Conservation (phyloP, 83 land plant genomes). For the Picea abies region DNA sequence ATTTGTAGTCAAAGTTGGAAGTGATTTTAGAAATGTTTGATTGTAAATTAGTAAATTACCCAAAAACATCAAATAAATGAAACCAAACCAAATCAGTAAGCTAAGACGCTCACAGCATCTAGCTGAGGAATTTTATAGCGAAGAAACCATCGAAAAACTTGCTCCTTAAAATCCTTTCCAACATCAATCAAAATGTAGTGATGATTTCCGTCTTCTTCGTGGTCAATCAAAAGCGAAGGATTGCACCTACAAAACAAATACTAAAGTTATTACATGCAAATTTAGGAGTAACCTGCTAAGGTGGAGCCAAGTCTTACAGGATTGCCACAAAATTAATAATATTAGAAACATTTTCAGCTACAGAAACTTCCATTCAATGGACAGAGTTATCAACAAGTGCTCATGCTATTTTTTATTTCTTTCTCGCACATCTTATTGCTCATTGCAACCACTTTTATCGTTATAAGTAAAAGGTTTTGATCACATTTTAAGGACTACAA, state of each 20-base stretch:
- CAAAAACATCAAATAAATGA: background rate
- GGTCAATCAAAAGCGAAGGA: slow-evolving; percentile 68
- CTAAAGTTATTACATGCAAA: background rate
- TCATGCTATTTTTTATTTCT: background rate
- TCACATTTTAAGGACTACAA: no score
- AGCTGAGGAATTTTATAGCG: slow-evolving; percentile 58
- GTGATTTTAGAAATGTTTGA: background rate
- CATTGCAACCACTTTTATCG: no score
- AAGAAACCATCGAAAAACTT: slow-evolving; percentile 74
- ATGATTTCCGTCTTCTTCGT: slow-evolving; percentile 39
- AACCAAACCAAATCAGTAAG: background rate
- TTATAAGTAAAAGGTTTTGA: no score
- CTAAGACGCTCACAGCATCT: slow-evolving; percentile 53
- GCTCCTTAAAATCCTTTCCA: slow-evolving; percentile 77
- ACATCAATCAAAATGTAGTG: slow-evolving; percentile 66
- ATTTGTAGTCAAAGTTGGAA: no score
- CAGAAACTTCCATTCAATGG: background rate
- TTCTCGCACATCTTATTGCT: no score
- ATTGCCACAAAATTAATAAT: background rate
- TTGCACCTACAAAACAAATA: slow-evolving; percentile 59
- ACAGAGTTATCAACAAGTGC: background rate
- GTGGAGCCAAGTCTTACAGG: background rate
- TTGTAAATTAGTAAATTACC: background rate
- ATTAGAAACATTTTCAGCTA: background rate
- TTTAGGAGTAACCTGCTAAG: background rate